These are phyloP conservation scores for Hypomyces perniciosus DNA, from an alignment of 2,329 filamentous ascomycete genomes.

Conservation along the genomic window DNA sequence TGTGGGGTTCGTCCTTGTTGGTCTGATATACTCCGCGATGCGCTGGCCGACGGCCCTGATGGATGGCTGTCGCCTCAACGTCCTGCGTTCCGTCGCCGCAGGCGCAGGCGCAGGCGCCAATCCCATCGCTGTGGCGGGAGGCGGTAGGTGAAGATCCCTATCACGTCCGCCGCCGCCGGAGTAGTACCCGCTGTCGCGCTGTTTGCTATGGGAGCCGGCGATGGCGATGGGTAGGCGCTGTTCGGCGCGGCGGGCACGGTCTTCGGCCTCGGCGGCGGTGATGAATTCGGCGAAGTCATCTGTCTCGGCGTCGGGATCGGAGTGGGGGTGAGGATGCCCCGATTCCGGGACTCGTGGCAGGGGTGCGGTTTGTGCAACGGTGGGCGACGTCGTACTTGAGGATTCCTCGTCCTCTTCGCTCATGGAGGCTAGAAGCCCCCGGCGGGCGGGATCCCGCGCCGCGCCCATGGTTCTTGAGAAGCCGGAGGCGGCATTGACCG, in stretches of 20 bases:
- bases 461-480: constrained; percentile 3
- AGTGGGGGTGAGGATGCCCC: neutral
- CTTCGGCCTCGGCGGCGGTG: constrained; percentile 13
- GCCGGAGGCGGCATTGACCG: constrained; percentile 8
- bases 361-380: neutral
- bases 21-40: constrained; percentile 13
- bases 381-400: neutral
- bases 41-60: constrained; percentile 8
- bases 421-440: neutral
- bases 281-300: constrained; percentile 20
- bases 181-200: constrained; percentile 12
- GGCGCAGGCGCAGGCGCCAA: neutral
- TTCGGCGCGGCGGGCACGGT: constrained; percentile 7
- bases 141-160: neutral
- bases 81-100: neutral
- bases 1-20: neutral
- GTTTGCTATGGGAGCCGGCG: neutral
- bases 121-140: neutral
- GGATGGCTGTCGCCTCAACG: neutral
- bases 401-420: neutral
- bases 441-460: neutral
- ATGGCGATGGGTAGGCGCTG: neutral
- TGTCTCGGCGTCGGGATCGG: neutral
- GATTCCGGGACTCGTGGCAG: no score
- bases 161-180: constrained; percentile 4